Conservation (phyloP, 768 basidiomycete genomes). For the Russula lepida region DNA sequence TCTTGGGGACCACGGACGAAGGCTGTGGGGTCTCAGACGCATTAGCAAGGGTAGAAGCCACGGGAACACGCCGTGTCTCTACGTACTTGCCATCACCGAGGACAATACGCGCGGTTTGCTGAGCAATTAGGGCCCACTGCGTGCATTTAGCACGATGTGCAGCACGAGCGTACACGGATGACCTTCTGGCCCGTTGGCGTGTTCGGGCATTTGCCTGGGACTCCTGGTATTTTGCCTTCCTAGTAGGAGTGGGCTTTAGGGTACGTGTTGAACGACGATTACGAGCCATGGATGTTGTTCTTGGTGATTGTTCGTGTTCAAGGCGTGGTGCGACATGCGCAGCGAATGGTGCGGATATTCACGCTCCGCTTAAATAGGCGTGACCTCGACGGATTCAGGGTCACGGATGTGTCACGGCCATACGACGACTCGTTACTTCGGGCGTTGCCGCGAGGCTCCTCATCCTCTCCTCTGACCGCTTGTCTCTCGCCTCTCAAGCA, state of each 20-base stretch:
- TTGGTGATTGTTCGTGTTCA: neutral
- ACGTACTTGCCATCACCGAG: conserved; percentile 21
- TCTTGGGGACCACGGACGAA: conserved; percentile 4
- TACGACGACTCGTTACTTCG: no score
- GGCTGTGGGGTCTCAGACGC: conserved; percentile 12
- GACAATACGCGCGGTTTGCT: conserved; percentile 18
- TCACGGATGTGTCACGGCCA: no score
- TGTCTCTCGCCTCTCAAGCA: neutral
- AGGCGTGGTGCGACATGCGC: neutral
- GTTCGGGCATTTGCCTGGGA: neutral
- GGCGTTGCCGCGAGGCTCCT: neutral
- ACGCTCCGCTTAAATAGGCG: conserved; percentile 11
- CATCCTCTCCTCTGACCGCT: neutral
- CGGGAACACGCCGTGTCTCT: conserved; percentile 19
- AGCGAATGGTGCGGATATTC: neutral
- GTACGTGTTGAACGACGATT: neutral
- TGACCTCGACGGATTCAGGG: neutral
- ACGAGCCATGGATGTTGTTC: conserved; percentile 3
- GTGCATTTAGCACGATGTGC: conserved; percentile 17
- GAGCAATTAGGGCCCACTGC: conserved; percentile 15
- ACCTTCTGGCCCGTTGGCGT: neutral
- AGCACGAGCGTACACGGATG: conserved; percentile 5
- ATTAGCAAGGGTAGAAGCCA: conserved; percentile 17
- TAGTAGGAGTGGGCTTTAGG: neutral
- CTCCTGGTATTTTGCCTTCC: neutral